Percentiles rank a stretch among this genome's conserved stretches.
These are phyloP conservation scores for Fusarium sulawesiense DNA, from an alignment of 2,329 filamentous ascomycete genomes.

Conservation along the genomic window DNA sequence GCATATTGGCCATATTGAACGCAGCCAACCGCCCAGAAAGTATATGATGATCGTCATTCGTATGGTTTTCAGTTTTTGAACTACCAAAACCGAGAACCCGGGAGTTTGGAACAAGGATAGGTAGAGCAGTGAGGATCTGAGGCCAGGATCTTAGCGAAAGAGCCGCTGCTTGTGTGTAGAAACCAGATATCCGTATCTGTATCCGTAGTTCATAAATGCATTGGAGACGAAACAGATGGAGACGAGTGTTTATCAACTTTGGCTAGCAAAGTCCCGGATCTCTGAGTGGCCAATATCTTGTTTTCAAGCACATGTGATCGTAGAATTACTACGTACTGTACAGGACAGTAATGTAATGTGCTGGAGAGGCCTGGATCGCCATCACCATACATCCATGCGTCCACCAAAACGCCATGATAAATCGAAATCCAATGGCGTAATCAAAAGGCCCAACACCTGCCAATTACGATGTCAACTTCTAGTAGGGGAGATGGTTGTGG, in stretches of 20 bases:
- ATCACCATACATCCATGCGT: background rate
- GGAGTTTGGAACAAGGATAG: constrained; percentile 19
- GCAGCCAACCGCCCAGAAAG: constrained; percentile 10
- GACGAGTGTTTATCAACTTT: background rate
- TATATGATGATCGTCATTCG: constrained; percentile 23
- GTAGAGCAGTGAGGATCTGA: constrained; percentile 13
- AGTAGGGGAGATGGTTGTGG: constrained; percentile 17
- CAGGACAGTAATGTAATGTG: background rate
- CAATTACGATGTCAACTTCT: constrained; percentile 13
- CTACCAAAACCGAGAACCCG: constrained; percentile 7
- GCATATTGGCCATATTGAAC: background rate
- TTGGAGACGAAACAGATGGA: background rate
- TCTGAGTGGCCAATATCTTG: background rate
- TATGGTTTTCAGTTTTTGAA: background rate
- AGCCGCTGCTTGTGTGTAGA: background rate
- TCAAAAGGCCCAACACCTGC: background rate
- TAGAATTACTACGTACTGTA: background rate
- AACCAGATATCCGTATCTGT: background rate
- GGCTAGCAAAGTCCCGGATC: background rate
- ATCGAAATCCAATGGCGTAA: background rate
- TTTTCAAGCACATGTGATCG: background rate
- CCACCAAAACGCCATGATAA: background rate
- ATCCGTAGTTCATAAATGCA: background rate
- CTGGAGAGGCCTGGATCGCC: constrained; percentile 17
- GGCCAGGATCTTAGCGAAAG: constrained; percentile 23